phyloP scores from a whole-genome alignment of 768 basidiomycete species.

The Hirschioporus abietinus region DNA sequence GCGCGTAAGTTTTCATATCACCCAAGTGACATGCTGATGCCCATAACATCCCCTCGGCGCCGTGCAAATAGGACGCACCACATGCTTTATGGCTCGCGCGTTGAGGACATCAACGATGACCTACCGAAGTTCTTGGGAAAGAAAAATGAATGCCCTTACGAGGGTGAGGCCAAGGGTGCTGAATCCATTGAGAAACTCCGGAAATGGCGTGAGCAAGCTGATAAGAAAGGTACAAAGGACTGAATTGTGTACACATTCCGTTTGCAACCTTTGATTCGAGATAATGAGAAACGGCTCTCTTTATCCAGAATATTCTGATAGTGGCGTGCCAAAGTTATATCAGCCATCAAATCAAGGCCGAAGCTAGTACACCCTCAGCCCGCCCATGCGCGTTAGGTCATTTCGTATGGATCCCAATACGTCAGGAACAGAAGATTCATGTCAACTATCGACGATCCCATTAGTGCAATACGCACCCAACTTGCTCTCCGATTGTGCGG shows the following conservation, averaged over 20 bases:
- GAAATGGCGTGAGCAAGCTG: slow-evolving; percentile 8
- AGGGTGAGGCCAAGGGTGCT: slow-evolving; percentile 6
- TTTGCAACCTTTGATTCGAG: no score
- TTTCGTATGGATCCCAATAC: background rate
- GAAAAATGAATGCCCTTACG: background rate
- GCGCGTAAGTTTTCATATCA: background rate
- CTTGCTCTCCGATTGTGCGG: background rate
- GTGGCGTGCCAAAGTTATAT: no score
- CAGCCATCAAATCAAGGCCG: no score
- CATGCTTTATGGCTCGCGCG: slow-evolving; percentile 2
- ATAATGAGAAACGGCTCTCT: no score
- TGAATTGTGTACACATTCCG: background rate
- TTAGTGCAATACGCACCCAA: background rate
- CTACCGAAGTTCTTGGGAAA: slow-evolving; percentile 2
- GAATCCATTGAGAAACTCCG: slow-evolving; percentile 7
- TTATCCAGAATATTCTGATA: no score
- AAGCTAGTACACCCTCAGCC: no score
- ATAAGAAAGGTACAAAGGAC: slow-evolving; percentile 1
- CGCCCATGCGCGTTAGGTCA: no score
- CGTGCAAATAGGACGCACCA: background rate
- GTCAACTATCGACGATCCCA: background rate
- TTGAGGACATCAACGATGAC: slow-evolving; percentile 4
- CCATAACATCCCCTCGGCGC: background rate
- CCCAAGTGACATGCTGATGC: no score
- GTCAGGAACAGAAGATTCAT: background rate